These are phyloP conservation scores for Hypoxylon sp. DNA, from an alignment of 2,329 filamentous ascomycete species.

Conservation along the genomic window DNA sequence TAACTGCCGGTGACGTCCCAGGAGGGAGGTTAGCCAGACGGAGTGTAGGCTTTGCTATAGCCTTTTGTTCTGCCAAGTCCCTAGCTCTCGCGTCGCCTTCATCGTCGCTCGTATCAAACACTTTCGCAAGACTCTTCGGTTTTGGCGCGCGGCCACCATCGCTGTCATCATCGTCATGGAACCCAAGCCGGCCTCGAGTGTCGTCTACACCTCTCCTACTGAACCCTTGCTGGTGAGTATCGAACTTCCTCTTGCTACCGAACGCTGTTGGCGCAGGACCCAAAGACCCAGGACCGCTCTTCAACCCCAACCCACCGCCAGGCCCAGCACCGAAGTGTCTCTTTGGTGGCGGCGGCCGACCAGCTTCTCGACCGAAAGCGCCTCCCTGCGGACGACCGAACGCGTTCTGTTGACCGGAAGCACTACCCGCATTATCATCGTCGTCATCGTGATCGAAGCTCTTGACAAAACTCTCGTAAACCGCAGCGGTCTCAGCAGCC, in stretches of 20 bases:
- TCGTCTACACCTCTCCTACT: conserved; percentile 54
- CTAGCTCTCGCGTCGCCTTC: conserved; percentile 64
- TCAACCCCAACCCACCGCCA: conserved; percentile 65
- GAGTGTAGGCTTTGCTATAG: conserved; percentile 73
- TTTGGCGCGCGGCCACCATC: conserved; percentile 49
- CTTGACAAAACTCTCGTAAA: conserved; percentile 89
- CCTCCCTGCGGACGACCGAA: conserved; percentile 43
- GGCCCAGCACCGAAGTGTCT: conserved; percentile 75
- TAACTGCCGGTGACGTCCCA: conserved; percentile 70
- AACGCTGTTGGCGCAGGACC: conserved; percentile 67
- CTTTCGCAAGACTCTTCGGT: conserved; percentile 75
- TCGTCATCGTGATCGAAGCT: conserved; percentile 77
- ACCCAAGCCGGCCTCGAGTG: conserved; percentile 56
- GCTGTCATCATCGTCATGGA: conserved; percentile 57
- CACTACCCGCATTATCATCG: conserved; percentile 50
- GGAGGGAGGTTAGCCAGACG: conserved; percentile 74
- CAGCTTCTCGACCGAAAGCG: conserved; percentile 50
- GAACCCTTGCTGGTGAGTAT: conserved; percentile 61
- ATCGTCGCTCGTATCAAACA: conserved; percentile 78
- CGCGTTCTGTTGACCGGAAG: conserved; percentile 31
- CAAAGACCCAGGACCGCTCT: conserved; percentile 74
- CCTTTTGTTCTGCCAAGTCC: conserved; percentile 69
- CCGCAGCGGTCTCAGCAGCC: conserved; percentile 87
- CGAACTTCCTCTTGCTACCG: conserved; percentile 69
- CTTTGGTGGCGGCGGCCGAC: conserved; percentile 60